Conservation (phyloP, 2,329 filamentous ascomycete genomes). For the Colletotrichum lentis region DNA sequence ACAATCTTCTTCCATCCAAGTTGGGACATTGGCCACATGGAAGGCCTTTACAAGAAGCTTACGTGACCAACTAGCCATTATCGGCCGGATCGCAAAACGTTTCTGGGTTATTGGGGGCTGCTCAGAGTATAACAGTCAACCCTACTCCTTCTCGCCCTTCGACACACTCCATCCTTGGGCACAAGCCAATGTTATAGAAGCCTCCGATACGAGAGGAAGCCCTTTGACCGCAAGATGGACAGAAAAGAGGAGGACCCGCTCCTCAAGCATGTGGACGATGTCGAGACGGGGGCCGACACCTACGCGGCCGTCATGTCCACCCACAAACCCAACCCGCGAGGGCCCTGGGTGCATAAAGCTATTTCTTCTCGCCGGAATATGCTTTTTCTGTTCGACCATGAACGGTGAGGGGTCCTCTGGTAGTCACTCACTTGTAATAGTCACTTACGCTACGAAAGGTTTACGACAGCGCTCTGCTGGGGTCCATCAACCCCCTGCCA, state of each 20-base stretch:
- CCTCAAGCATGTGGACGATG: conserved; percentile 28
- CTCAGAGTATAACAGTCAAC: neutral
- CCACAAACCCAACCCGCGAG: conserved; percentile 44
- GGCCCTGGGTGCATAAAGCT: conserved; percentile 45
- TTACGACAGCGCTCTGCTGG: conserved; percentile 54
- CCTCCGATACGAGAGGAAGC: neutral
- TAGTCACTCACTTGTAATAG: neutral
- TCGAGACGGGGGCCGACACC: conserved; percentile 41
- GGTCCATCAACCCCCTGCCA: conserved; percentile 51
- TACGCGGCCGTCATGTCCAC: conserved; percentile 48
- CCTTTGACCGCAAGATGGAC: neutral
- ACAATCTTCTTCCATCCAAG: neutral
- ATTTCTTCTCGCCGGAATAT: conserved; percentile 42
- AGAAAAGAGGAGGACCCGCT: conserved; percentile 1
- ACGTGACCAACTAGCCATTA: neutral
- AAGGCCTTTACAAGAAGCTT: neutral
- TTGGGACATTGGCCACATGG: neutral
- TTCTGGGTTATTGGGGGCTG: neutral
- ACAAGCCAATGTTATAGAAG: neutral
- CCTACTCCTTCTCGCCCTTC: neutral
- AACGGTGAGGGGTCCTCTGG: conserved; percentile 44
- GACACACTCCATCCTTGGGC: neutral
- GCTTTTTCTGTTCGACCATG: conserved; percentile 52
- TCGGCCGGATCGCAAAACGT: neutral
- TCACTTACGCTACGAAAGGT: conserved; percentile 40